A percentile compares a stretch with the other conserved stretches of the same genome.
phyloP scores from a whole-genome alignment of 1,284 basidiomycete species.

The Ustilago vetiveriae region DNA sequence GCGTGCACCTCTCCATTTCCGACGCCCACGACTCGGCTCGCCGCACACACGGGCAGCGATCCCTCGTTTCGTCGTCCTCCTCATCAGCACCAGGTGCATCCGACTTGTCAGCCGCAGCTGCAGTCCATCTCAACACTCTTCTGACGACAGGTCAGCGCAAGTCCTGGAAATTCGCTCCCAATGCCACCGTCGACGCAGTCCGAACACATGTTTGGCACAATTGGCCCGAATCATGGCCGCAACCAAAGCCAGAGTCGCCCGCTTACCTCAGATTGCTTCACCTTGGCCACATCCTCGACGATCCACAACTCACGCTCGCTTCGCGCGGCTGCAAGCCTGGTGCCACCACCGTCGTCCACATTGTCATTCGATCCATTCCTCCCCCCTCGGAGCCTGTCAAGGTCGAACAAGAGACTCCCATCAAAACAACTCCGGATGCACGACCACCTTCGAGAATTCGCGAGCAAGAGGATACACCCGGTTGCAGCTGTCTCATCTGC shows the following conservation, averaged over 20 bases:
- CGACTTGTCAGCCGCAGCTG: constrained; percentile 8
- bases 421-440: constrained; percentile 4
- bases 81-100: neutral
- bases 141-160: constrained; percentile 30
- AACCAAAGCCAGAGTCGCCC: constrained; percentile 33
- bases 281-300: constrained; percentile 42
- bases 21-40: constrained; percentile 4
- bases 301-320: constrained; percentile 24
- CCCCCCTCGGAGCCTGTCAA: constrained; percentile 34
- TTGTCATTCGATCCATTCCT: constrained; percentile 26
- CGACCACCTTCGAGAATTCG: constrained; percentile 1
- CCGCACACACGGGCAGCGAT: neutral
- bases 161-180: constrained; percentile 34
- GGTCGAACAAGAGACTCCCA: constrained; percentile 19
- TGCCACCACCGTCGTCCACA: constrained; percentile 32
- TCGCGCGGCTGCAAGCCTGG: constrained; percentile 34
- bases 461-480: constrained; percentile 17
- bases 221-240: constrained; percentile 40
- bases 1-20: constrained; percentile 6
- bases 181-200: constrained; percentile 13
- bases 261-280: constrained; percentile 31
- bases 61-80: neutral
- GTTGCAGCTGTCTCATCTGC: constrained; percentile 45
- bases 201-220: constrained; percentile 25
- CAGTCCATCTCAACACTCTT: constrained; percentile 36